A percentile compares a stretch with the other conserved stretches of the same genome.
phyloP scores from a whole-genome alignment of 148 eudicot genomes.

The Fallopia convolvulus region DNA sequence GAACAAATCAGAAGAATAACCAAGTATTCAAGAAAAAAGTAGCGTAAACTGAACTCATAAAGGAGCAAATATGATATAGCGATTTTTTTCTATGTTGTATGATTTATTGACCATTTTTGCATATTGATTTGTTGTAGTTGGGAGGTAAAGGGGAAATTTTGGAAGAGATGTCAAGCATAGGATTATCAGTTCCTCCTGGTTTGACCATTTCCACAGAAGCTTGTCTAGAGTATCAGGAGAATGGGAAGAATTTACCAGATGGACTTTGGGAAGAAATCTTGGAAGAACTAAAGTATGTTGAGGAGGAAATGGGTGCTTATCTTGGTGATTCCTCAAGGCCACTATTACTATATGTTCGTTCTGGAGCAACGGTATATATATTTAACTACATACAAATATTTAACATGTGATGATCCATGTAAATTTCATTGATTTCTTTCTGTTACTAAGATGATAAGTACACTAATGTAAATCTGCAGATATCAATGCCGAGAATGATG shows the following conservation, averaged over 20 bases:
- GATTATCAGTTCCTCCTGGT: slow-evolving; percentile 93
- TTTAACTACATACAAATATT: not conserved
- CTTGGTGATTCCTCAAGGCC: slow-evolving; percentile 93
- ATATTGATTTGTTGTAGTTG: slow-evolving; percentile 26
- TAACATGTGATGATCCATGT: not conserved
- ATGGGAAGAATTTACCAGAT: slow-evolving; percentile 50
- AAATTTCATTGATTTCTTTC: not conserved
- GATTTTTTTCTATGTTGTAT: not conserved
- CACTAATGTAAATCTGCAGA: too few species aligned
- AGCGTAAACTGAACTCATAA: too few species aligned
- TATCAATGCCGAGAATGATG: too few species aligned
- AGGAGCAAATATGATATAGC: too few species aligned
- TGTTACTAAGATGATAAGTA: not conserved
- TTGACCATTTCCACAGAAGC: slow-evolving; percentile 98
- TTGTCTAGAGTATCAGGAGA: slow-evolving; percentile 83
- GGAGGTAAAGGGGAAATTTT: slow-evolving; percentile 99
- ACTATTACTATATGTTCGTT: slow-evolving; percentile 90
- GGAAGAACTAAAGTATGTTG: slow-evolving; percentile 49
- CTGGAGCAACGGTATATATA: slow-evolving; percentile 75
- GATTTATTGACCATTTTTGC: not conserved
- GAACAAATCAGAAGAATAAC: too few species aligned
- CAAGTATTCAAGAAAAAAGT: too few species aligned
- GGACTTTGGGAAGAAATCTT: slow-evolving; percentile 82
- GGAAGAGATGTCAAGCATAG: slow-evolving; percentile 99
- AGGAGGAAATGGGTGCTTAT: slow-evolving; percentile 75